Evolutionary conservation across 345 rosid genomes (phyloP).

Genomic region (Brassica juncea): DNA sequence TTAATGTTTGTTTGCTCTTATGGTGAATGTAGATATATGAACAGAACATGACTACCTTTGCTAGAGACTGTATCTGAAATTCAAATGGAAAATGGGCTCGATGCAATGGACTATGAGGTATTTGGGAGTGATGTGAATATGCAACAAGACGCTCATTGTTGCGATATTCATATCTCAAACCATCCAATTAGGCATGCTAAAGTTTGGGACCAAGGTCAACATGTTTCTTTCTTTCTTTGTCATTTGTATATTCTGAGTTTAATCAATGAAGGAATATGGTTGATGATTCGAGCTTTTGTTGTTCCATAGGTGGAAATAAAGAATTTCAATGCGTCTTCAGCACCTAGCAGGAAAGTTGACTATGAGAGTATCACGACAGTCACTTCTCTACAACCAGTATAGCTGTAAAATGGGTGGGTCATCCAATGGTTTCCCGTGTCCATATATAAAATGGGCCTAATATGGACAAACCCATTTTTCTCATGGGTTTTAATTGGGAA

Average conservation of each 20-base stretch:
- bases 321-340: too few species aligned
- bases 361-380: too few species aligned
- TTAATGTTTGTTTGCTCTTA: background rate
- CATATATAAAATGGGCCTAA: too few species aligned
- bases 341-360: too few species aligned
- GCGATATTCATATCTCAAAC: background rate
- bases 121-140: background rate
- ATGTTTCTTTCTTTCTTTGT: background rate
- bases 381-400: too few species aligned
- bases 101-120: background rate
- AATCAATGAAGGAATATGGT: background rate
- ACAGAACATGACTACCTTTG: background rate
- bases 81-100: background rate
- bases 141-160: background rate
- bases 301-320: slow-evolving; percentile 10
- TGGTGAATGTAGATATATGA: background rate
- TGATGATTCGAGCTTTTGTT: slow-evolving; percentile 39
- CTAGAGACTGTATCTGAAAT: background rate
- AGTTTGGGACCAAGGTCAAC: background rate
- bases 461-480: too few species aligned
- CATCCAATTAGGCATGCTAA: background rate
- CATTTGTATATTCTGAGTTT: background rate
- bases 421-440: too few species aligned
- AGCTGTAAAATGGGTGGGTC: too few species aligned
- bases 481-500: too few species aligned